Evolutionary conservation across 2,329 filamentous ascomycete genomes (phyloP), one percentile per base, ranked within the genome.

Genomic region (Biscogniauxia sp.): DNA sequence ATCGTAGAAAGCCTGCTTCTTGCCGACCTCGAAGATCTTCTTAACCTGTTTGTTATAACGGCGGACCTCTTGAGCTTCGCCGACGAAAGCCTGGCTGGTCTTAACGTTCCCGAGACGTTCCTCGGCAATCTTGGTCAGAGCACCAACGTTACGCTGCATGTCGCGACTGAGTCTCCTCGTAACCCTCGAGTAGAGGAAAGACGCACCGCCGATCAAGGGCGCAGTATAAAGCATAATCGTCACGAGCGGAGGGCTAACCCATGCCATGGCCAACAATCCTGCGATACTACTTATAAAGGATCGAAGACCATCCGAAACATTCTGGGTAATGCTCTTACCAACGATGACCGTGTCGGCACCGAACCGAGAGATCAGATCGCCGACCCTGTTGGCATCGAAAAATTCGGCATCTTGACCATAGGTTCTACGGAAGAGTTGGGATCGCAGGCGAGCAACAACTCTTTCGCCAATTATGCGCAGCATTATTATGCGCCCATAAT

Each of bases 381-480:
- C 95, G 25, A 97, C 93, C 25, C 95, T 86, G 78, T 99, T 99
- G 49, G 95, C 95, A 74, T 99, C 95, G 72, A 99, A 99, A 79
- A 99, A 99, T 72, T 98, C 95, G 61, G 95, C 95, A 75, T 99
- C 95, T 75, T 99, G 95, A n/a, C 95, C 84, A 69, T 96, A 96
- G 0, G 95, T 99, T 65, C 90, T 87, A 66, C 92, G 87, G 79
- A 96, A 99, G 3, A 99, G 86, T 72, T 92, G 90, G 17, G 93
- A 94, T 62, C 95, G 87, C 58, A 99, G 82, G 68, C 94, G 87
- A 11, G 94, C 89, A 57, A 99, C 95, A 61, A 99, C 95, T 51
- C 95, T 86, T 77, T 99, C 95, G 64, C 95, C 96, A 7, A 99
- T 92, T 63, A 98, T 95, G 25, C 95, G 88, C 20, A 99, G 84